Percentiles rank a stretch among this genome's conserved stretches.
Conservation (phyloP, 2,329 filamentous ascomycete species). For the Ilyonectria mors-panacis region DNA sequence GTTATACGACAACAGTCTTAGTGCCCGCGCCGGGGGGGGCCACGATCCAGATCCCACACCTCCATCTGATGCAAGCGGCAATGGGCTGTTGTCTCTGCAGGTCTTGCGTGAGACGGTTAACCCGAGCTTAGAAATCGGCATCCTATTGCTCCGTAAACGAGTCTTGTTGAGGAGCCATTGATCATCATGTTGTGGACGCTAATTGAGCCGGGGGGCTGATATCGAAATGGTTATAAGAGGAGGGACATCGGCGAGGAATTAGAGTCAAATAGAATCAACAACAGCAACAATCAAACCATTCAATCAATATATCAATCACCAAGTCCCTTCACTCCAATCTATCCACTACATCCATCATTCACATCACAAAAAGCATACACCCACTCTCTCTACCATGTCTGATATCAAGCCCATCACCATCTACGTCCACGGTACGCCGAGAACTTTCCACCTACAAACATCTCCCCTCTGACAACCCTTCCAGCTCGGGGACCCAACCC, state of each 20-base stretch:
- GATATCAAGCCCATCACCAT: constrained; percentile 36
- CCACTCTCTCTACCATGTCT: constrained; percentile 25
- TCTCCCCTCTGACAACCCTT: constrained; percentile 10
- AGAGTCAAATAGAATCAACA: neutral
- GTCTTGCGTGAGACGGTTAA: neutral
- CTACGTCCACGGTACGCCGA: constrained; percentile 33
- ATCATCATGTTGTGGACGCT: neutral
- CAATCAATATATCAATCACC: neutral
- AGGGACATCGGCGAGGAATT: no score
- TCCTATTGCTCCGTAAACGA: neutral
- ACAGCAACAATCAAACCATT: constrained; percentile 11
- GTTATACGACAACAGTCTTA: constrained; percentile 2
- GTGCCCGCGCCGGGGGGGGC: neutral
- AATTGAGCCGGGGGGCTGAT: neutral
- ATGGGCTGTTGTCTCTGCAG: neutral
- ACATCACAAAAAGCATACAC: constrained; percentile 33
- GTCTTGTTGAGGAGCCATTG: neutral
- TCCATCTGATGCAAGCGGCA: neutral
- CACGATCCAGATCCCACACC: neutral
- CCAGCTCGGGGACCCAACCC: constrained; percentile 50
- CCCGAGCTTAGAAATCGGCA: neutral
- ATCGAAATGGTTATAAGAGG: constrained; percentile 3
- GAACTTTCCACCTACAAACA: neutral
- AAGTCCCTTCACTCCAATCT: neutral
- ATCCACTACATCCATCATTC: constrained; percentile 10